Conservation (phyloP, 768 basidiomycete species). For the Pleurotus eryngii region DNA sequence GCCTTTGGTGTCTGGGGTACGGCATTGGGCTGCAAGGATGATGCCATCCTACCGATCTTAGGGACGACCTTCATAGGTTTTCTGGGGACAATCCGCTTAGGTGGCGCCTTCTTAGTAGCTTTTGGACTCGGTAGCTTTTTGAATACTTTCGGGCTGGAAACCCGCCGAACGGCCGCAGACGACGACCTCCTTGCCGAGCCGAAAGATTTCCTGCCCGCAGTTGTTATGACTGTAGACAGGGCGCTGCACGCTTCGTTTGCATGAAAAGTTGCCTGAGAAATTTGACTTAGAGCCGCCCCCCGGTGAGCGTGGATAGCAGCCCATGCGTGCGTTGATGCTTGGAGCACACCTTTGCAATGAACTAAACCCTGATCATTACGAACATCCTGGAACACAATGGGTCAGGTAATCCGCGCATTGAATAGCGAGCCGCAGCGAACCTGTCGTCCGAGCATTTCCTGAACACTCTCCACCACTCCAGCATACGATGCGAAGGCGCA, state of each 20-base stretch:
- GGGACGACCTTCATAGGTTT: constrained; percentile 5
- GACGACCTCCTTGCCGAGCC: neutral
- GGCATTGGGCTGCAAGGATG: too few species aligned
- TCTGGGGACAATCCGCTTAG: constrained; percentile 13
- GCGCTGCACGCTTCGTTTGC: constrained; percentile 50
- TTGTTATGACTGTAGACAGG: constrained; percentile 35
- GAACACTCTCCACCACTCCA: constrained; percentile 38
- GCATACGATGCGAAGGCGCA: constrained; percentile 24
- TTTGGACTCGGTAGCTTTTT: constrained; percentile 19
- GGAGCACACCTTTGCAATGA: constrained; percentile 43
- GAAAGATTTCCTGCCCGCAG: neutral
- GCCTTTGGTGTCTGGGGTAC: neutral
- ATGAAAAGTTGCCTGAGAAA: constrained; percentile 43
- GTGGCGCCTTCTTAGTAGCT: constrained; percentile 12
- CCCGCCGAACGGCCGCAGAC: constrained; percentile 22
- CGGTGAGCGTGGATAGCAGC: constrained; percentile 72
- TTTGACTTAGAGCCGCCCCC: constrained; percentile 39
- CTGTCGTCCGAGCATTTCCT: constrained; percentile 35
- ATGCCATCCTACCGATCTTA: too few species aligned
- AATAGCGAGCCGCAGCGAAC: constrained; percentile 27
- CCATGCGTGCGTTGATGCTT: constrained; percentile 60
- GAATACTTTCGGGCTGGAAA: constrained; percentile 18
- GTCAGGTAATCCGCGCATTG: neutral
- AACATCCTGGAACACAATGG: constrained; percentile 10
- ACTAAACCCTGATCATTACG: constrained; percentile 31